Conservation (phyloP, 2,329 filamentous ascomycete species). For the Stachybotrys echinatus region DNA sequence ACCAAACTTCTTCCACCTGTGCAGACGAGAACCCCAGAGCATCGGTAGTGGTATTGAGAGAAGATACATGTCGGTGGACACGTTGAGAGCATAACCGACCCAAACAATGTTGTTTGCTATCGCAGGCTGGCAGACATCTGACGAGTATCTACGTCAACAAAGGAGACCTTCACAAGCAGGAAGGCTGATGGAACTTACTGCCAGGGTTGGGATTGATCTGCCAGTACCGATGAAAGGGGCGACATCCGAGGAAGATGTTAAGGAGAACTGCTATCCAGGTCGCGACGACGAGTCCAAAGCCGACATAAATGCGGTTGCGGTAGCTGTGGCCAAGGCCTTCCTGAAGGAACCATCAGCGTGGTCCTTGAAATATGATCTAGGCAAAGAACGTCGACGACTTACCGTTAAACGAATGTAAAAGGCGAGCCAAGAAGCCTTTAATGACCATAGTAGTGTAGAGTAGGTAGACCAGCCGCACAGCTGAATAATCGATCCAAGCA, state of each 20-base stretch:
- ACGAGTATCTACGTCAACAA: background rate
- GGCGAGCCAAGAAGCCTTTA: constrained; percentile 50
- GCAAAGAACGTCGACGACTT: background rate
- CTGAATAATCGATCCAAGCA: constrained; percentile 50
- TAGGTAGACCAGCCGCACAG: constrained; percentile 51
- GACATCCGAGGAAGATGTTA: constrained; percentile 44
- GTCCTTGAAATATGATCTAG: accelerated
- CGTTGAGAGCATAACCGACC: constrained; percentile 43
- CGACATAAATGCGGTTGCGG: constrained; percentile 39
- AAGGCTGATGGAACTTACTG: constrained; percentile 40
- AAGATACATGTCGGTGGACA: constrained; percentile 51
- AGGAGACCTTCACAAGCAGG: background rate
- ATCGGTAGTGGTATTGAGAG: constrained; percentile 52
- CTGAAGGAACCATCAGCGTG: constrained; percentile 16
- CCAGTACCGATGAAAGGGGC: constrained; percentile 48
- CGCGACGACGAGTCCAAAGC: constrained; percentile 38
- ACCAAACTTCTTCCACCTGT: constrained; percentile 27
- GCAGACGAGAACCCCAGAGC: constrained; percentile 28
- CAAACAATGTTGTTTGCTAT: constrained; percentile 45
- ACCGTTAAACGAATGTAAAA: constrained; percentile 50
- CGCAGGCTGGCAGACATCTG: constrained; percentile 40
- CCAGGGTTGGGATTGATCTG: constrained; percentile 54
- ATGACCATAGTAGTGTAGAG: constrained; percentile 42
- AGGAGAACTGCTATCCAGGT: constrained; percentile 46
- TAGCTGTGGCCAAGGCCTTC: constrained; percentile 29